Conservation (phyloP, 2,329 filamentous ascomycete genomes). For the Cryphonectria japonica region DNA sequence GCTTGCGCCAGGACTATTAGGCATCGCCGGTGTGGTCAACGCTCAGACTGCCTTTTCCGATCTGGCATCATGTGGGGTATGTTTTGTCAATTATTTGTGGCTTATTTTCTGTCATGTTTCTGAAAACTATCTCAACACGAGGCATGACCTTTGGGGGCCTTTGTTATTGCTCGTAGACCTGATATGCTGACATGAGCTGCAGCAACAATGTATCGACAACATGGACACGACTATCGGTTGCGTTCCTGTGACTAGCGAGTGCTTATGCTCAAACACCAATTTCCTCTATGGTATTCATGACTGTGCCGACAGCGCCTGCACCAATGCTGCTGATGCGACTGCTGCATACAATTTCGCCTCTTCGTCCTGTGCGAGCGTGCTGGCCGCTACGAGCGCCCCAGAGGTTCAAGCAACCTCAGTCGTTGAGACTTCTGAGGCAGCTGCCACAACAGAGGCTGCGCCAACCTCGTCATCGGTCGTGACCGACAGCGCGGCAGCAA, state of each 20-base stretch:
- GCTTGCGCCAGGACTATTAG: slow-evolving; percentile 24
- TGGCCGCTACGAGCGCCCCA: slow-evolving; percentile 7
- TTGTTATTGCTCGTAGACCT: neutral
- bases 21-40: slow-evolving; percentile 19
- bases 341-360: slow-evolving; percentile 30
- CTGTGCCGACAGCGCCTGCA: slow-evolving; percentile 32
- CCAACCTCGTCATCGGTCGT: slow-evolving; percentile 16
- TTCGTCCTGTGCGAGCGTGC: slow-evolving; percentile 30
- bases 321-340: slow-evolving; percentile 27
- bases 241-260: slow-evolving; percentile 29
- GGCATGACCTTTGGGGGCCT: neutral
- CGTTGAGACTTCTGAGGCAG: neutral
- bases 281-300: slow-evolving; percentile 31
- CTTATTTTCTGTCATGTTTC: neutral
- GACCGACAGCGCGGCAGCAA: slow-evolving; percentile 5
- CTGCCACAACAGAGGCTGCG: slow-evolving; percentile 18
- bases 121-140: neutral
- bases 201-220: slow-evolving; percentile 24
- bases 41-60: slow-evolving; percentile 26
- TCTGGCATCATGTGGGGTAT: slow-evolving; percentile 28
- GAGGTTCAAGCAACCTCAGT: slow-evolving; percentile 14
- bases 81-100: slow-evolving; percentile 1
- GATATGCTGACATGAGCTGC: slow-evolving; percentile 10
- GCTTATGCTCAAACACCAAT: slow-evolving; percentile 33
- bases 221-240: slow-evolving; percentile 22